Conservation (phyloP, 306 rosid genomes). For the Vachellia collinsii region DNA sequence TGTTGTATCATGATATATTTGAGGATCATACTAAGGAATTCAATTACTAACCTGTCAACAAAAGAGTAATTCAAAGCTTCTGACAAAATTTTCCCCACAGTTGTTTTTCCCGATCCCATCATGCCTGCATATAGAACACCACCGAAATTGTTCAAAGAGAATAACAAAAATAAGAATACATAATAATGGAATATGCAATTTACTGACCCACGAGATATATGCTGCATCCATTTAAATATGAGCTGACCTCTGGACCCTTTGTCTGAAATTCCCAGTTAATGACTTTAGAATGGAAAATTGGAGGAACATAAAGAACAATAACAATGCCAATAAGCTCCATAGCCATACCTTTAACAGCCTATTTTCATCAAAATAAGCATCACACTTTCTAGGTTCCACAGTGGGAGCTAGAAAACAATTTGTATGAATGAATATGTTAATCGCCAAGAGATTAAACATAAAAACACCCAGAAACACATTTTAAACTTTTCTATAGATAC, state of each 20-base stretch:
- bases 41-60: slow-evolving; percentile 8
- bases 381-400: not conserved
- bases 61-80: slow-evolving; percentile 10
- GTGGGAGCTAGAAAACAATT: slow-evolving; percentile 6
- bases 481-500: not conserved
- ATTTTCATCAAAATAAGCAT: slow-evolving; percentile 14
- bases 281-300: not conserved
- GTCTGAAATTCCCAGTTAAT: not conserved
- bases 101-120: slow-evolving; percentile 24
- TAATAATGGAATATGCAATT: not conserved
- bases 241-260: slow-evolving; percentile 6
- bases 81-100: slow-evolving; percentile 1
- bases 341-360: slow-evolving; percentile 4
- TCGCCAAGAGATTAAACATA: not conserved
- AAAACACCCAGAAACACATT: not conserved
- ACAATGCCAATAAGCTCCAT: not conserved
- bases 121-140: slow-evolving; percentile 5
- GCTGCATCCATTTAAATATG: not conserved
- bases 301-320: not conserved
- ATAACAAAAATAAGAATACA: not conserved
- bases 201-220: slow-evolving; percentile 20
- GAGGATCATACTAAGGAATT: not conserved
- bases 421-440: not conserved
- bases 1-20: not conserved
- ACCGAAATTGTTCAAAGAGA: not conserved